Conservation (phyloP, 306 rosid genomes). For the Luffa acutangula region DNA sequence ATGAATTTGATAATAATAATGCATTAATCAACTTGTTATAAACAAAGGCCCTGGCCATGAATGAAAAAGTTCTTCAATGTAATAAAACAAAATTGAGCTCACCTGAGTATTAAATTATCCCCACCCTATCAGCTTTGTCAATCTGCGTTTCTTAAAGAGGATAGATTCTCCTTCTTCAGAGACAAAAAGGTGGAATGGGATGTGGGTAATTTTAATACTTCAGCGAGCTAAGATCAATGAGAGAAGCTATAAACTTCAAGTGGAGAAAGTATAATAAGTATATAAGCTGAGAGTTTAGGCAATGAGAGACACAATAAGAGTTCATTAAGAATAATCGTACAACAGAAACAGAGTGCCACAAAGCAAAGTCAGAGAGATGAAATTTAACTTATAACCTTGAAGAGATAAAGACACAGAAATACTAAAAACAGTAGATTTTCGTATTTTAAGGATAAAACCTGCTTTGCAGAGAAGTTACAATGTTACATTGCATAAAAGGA, state of each 20-base stretch:
- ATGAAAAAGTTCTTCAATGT: background rate
- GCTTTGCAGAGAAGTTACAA: conserved; percentile 5
- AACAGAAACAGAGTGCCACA: background rate
- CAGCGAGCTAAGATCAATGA: background rate
- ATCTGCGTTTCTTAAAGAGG: background rate
- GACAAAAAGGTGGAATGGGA: background rate
- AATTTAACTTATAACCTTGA: background rate
- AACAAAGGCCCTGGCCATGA: background rate
- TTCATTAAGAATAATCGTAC: background rate
- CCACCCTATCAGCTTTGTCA: background rate
- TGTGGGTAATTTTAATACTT: background rate
- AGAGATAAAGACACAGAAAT: background rate
- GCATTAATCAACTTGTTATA: background rate
- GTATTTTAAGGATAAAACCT: background rate
- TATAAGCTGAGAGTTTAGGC: background rate
- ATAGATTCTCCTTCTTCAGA: background rate
- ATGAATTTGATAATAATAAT: background rate
- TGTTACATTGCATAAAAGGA: background rate
- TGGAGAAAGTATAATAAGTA: background rate
- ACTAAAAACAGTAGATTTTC: background rate
- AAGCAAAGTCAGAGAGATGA: background rate
- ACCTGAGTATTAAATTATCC: background rate
- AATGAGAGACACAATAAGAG: background rate
- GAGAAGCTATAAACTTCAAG: background rate
- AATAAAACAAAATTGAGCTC: background rate